Conservation (phyloP, 352 stramenopile species). For the Globisporangium iwayamae region DNA sequence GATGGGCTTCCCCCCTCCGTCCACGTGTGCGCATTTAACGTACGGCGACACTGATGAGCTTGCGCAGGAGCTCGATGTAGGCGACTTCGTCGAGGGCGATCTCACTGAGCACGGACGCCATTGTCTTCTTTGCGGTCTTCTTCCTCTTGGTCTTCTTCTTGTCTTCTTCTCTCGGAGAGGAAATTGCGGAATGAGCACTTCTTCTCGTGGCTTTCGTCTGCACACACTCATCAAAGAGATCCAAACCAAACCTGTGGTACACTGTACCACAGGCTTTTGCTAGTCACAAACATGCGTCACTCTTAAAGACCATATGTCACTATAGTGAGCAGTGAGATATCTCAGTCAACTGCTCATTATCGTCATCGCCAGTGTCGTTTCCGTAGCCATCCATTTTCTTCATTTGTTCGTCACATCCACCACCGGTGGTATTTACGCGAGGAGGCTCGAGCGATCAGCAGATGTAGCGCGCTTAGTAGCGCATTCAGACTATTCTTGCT, state of each 20-base stretch:
- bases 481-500: no score
- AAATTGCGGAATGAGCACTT: slow-evolving; percentile 8
- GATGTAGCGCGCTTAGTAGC: no score
- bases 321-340: no score
- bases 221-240: slow-evolving; percentile 4
- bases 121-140: slow-evolving; percentile 9
- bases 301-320: no score
- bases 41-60: slow-evolving; percentile 79
- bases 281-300: background rate
- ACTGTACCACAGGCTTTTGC: background rate
- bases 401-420: no score
- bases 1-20: no score
- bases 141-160: slow-evolving; percentile 1
- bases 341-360: no score
- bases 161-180: background rate
- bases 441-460: no score
- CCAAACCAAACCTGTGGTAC: background rate
- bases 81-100: slow-evolving; percentile 63
- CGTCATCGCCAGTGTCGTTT: no score
- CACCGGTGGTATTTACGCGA: no score
- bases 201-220: slow-evolving; percentile 1
- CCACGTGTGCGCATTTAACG: slow-evolving; percentile 23
- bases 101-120: slow-evolving; percentile 33
- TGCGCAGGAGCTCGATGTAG: slow-evolving; percentile 81
- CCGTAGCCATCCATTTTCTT: no score